A percentile compares a stretch with the other conserved stretches of the same genome.
Conservation (phyloP, 2,329 filamentous ascomycete species). For the Penicillium sclerotigenum region DNA sequence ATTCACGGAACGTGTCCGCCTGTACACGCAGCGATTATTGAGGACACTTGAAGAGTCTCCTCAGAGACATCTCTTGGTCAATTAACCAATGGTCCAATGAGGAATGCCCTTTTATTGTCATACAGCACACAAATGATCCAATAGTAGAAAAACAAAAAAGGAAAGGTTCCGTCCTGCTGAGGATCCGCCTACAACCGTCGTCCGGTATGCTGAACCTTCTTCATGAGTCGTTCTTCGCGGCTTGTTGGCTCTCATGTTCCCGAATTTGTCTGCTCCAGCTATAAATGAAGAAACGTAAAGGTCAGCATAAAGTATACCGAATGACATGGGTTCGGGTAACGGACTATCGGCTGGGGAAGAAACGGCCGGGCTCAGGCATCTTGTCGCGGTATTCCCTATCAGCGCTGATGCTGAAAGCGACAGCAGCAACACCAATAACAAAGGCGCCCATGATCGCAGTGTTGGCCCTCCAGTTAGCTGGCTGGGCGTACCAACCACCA, state of each 20-base stretch:
- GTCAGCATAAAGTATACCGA: constrained; percentile 14
- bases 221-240: constrained; percentile 43
- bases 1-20: constrained; percentile 45
- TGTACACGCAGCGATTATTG: constrained; percentile 44
- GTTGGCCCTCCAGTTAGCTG: constrained; percentile 91
- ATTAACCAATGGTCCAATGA: constrained; percentile 33
- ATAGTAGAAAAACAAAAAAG: constrained; percentile 28
- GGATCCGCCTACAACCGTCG: constrained; percentile 22
- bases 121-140: constrained; percentile 38
- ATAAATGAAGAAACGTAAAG: constrained; percentile 15
- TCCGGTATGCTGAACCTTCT: constrained; percentile 15
- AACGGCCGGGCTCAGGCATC: constrained; percentile 73
- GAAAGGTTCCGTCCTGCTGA: constrained; percentile 28
- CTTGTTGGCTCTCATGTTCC: constrained; percentile 60
- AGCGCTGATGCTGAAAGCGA: constrained; percentile 70
- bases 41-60: constrained; percentile 40
- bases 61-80: constrained; percentile 36
- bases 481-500: constrained; percentile 96
- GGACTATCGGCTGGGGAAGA: constrained; percentile 82
- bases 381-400: constrained; percentile 68
- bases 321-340: constrained; percentile 36
- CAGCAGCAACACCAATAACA: constrained; percentile 64
- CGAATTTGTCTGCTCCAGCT: constrained; percentile 71
- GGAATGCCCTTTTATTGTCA: constrained; percentile 40
- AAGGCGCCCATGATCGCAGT: constrained; percentile 71